phyloP scores from a whole-genome alignment of 257 asterid species.

The Ocimum tenuiflorum region DNA sequence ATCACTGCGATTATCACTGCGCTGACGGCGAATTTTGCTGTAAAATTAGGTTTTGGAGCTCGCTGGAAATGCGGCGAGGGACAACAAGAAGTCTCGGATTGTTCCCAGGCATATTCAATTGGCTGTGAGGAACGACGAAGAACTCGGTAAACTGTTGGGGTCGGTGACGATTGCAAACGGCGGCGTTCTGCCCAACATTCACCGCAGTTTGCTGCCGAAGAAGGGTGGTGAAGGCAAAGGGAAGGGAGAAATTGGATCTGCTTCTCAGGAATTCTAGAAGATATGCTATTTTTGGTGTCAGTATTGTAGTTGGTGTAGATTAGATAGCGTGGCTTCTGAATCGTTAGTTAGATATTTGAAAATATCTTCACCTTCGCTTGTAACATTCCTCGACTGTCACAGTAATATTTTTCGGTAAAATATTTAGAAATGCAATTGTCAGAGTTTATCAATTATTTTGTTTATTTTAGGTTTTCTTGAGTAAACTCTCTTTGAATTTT shows the following conservation, averaged over 20 bases:
- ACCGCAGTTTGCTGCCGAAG: conserved; percentile 40
- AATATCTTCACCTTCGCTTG: too few species aligned
- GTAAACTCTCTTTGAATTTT: too few species aligned
- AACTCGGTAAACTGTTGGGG: conserved; percentile 43
- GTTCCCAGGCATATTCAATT: conserved; percentile 53
- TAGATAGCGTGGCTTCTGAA: too few species aligned
- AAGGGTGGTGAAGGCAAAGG: conserved; percentile 37
- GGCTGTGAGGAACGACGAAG: conserved; percentile 58
- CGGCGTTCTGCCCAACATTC: conserved; percentile 51
- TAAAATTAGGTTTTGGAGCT: conserved; percentile 56
- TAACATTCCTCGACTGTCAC: too few species aligned
- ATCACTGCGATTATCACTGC: too few species aligned
- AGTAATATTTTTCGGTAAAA: too few species aligned
- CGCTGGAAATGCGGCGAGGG: conserved; percentile 72
- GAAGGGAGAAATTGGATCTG: conserved; percentile 38
- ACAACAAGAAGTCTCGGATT: conserved; percentile 54
- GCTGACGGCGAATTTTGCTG: too few species aligned
- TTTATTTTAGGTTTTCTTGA: too few species aligned
- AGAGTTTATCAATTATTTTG: too few species aligned
- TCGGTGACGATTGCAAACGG: conserved; percentile 55
- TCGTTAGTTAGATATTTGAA: too few species aligned
- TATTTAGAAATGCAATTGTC: too few species aligned
- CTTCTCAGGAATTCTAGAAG: conserved; percentile 40
- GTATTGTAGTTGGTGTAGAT: too few species aligned
- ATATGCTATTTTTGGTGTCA: background rate